Evolutionary conservation across 768 basidiomycete species (phyloP).

Genomic region (Tricholomella constricta): DNA sequence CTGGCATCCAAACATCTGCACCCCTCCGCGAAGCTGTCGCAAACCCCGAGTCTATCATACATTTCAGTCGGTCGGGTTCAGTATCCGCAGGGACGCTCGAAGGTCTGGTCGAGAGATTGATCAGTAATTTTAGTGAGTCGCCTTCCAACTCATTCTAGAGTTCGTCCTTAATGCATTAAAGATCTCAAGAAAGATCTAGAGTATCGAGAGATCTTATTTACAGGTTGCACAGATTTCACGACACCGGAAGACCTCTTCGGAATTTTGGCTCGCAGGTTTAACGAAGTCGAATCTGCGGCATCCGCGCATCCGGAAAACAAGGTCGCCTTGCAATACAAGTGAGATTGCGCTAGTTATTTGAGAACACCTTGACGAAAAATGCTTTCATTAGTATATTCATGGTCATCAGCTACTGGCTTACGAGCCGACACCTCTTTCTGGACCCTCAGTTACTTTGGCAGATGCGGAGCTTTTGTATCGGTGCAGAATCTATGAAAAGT

Average conservation of each 20-base stretch:
- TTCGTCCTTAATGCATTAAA: conserved; percentile 12
- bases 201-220: conserved; percentile 42
- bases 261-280: conserved; percentile 39
- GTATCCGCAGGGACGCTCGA: conserved; percentile 44
- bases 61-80: conserved; percentile 25
- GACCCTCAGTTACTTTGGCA: conserved; percentile 32
- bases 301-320: conserved; percentile 26
- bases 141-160: background rate
- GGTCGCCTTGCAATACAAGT: conserved; percentile 39
- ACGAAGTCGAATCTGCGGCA: conserved; percentile 26
- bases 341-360: conserved; percentile 11
- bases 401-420: conserved; percentile 40
- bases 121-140: conserved; percentile 35
- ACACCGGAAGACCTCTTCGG: conserved; percentile 41
- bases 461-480: conserved; percentile 38
- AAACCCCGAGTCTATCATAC: conserved; percentile 26
- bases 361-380: background rate
- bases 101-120: conserved; percentile 42
- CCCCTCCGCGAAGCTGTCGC: conserved; percentile 25
- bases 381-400: conserved; percentile 32
- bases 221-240: conserved; percentile 44
- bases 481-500: conserved; percentile 28
- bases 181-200: conserved; percentile 35
- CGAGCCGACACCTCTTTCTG: conserved; percentile 29
- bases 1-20: conserved; percentile 18